phyloP scores from a whole-genome alignment of 2,329 filamentous ascomycete species.

The Gnomoniopsis sp. region DNA sequence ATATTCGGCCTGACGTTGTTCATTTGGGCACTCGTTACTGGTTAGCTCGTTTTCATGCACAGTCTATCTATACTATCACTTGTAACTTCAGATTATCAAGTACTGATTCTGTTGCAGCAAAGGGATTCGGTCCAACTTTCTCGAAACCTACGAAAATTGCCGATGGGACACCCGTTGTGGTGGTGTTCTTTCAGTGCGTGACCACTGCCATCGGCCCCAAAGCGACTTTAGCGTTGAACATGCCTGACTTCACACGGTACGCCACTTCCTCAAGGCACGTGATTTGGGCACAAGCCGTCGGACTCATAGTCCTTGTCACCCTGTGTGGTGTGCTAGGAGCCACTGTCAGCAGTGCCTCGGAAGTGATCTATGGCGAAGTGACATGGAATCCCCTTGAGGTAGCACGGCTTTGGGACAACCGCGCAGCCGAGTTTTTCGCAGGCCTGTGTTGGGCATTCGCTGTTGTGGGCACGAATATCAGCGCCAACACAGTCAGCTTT shows the following conservation, averaged over 20 bases:
- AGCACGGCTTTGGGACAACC: background rate
- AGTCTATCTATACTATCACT: background rate
- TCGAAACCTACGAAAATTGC: constrained; percentile 41
- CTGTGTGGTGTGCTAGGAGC: background rate
- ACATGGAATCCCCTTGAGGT: background rate
- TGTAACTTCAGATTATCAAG: background rate
- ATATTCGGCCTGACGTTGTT: constrained; percentile 5
- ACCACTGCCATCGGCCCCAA: background rate
- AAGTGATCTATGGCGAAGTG: background rate
- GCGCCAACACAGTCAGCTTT: constrained; percentile 48
- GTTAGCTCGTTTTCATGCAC: background rate
- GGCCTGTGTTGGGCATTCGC: background rate
- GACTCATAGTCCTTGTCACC: background rate
- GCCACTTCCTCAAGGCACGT: background rate
- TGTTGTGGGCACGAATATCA: constrained; percentile 37
- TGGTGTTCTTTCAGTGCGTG: constrained; percentile 25
- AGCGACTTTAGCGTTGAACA: background rate
- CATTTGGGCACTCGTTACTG: constrained; percentile 2
- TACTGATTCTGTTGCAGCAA: background rate
- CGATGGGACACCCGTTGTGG: constrained; percentile 24
- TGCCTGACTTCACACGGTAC: background rate
- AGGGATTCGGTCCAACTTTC: constrained; percentile 27
- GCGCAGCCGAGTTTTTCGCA: background rate
- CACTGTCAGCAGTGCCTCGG: background rate
- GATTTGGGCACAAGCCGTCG: background rate